Conservation (phyloP, 306 rosid species). For the Medicago lupulina region DNA sequence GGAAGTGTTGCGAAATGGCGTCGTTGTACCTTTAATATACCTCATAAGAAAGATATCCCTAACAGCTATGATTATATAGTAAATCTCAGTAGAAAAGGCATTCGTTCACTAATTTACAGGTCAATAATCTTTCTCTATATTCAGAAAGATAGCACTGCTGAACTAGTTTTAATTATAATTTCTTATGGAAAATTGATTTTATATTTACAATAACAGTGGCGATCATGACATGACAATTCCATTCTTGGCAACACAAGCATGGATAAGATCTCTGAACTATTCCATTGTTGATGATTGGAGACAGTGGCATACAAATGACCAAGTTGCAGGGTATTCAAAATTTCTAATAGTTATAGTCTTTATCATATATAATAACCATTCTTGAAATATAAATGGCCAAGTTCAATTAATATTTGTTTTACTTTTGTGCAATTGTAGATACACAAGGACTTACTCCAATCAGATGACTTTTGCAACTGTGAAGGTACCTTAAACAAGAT, state of each 20-base stretch:
- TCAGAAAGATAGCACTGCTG: background rate
- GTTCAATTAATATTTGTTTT: background rate
- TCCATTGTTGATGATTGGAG: conserved; percentile 68
- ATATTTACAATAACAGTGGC: conserved; percentile 42
- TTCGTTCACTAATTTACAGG: conserved; percentile 61
- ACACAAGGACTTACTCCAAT: conserved; percentile 61
- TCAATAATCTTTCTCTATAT: background rate
- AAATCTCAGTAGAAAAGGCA: conserved; percentile 59
- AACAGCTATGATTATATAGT: conserved; percentile 43
- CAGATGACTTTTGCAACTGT: conserved; percentile 70
- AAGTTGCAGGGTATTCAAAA: conserved; percentile 57
- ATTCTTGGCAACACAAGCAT: conserved; percentile 59
- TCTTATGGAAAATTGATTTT: background rate
- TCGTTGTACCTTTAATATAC: conserved; percentile 34
- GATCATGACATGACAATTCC: conserved; percentile 58
- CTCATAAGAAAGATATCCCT: background rate
- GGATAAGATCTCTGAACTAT: conserved; percentile 61
- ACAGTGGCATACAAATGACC: conserved; percentile 51
- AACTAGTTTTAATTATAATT: background rate
- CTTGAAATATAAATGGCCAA: background rate
- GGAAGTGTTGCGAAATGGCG: conserved; percentile 53
- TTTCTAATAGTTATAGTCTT: background rate
- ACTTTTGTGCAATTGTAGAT: conserved; percentile 35
- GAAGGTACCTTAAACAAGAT: conserved; percentile 39
- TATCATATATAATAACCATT: background rate